phyloP scores from a whole-genome alignment of 768 basidiomycete genomes.

The Pholiota microspora region DNA sequence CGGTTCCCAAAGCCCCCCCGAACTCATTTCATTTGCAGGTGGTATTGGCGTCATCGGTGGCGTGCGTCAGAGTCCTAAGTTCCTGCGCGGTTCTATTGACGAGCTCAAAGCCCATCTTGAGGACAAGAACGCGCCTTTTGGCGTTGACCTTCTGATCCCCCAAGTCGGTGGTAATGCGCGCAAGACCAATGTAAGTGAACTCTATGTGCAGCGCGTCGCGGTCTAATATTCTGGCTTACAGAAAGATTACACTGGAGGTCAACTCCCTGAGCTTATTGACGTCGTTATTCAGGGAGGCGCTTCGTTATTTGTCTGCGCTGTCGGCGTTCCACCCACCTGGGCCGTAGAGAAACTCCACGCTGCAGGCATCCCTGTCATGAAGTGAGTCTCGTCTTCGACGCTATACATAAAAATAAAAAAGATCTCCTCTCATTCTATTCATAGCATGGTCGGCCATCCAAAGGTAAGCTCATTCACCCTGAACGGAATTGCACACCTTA shows the following conservation, averaged over 20 bases:
- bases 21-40: slow-evolving; percentile 29
- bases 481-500: not conserved
- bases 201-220: not conserved
- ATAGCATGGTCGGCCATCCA: slow-evolving; percentile 81
- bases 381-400: slow-evolving; percentile 45
- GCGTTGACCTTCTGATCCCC: slow-evolving; percentile 82
- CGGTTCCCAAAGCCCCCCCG: not conserved
- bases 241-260: slow-evolving; percentile 78
- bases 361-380: slow-evolving; percentile 82
- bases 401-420: not conserved
- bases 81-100: slow-evolving; percentile 63
- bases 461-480: slow-evolving; percentile 44
- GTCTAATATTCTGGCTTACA: slow-evolving; percentile 8
- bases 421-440: slow-evolving; percentile 6
- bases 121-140: slow-evolving; percentile 73
- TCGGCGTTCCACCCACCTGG: slow-evolving; percentile 83
- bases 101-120: slow-evolving; percentile 75
- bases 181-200: slow-evolving; percentile 63
- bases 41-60: slow-evolving; percentile 91
- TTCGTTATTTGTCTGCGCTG: slow-evolving; percentile 78
- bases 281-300: slow-evolving; percentile 74
- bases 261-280: slow-evolving; percentile 74
- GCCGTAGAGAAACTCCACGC: slow-evolving; percentile 80
- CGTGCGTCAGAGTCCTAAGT: slow-evolving; percentile 66
- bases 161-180: slow-evolving; percentile 80